Evolutionary conservation across 2,329 filamentous ascomycete genomes (phyloP).

Genomic region (Aspergillus sp.): DNA sequence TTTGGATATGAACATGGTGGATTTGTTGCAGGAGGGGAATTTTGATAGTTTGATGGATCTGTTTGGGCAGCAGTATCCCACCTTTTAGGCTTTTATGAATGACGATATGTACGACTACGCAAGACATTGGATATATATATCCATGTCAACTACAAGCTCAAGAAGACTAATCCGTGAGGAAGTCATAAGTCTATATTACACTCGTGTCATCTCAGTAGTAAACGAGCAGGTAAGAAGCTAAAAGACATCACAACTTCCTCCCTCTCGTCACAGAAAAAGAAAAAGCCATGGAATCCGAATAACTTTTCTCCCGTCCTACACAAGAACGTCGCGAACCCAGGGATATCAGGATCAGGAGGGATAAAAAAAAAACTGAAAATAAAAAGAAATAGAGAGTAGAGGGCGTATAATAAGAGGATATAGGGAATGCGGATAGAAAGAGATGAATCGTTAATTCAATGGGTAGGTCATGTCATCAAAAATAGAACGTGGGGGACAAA

Average conservation of each 20-base stretch:
- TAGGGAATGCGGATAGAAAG: constrained; percentile 16
- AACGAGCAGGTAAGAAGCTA: constrained; percentile 24
- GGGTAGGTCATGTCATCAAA: constrained; percentile 35
- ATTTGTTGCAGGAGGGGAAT: constrained; percentile 32
- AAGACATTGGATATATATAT: background rate
- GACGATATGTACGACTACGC: background rate
- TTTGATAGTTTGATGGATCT: constrained; percentile 34
- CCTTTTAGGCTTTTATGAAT: constrained; percentile 16
- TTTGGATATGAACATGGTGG: constrained; percentile 33
- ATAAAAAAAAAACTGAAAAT: constrained; percentile 25
- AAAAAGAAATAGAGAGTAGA: constrained; percentile 21
- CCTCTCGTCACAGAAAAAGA: constrained; percentile 21
- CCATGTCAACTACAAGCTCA: background rate
- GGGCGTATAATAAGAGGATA: constrained; percentile 15
- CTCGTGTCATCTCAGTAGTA: constrained; percentile 22
- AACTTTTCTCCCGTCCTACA: constrained; percentile 26
- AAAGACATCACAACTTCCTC: constrained; percentile 26
- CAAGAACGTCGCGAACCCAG: constrained; percentile 42
- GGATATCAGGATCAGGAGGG: constrained; percentile 42
- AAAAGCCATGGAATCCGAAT: constrained; percentile 23
- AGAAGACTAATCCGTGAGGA: constrained; percentile 20
- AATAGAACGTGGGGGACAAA: constrained; percentile 31
- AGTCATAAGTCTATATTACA: constrained; percentile 34
- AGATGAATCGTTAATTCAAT: constrained; percentile 27
- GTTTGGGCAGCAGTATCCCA: constrained; percentile 33